A percentile compares a stretch with the other conserved stretches of the same genome.
phyloP scores from a whole-genome alignment of 2,329 filamentous ascomycete genomes.

The Beauveria bassiana region DNA sequence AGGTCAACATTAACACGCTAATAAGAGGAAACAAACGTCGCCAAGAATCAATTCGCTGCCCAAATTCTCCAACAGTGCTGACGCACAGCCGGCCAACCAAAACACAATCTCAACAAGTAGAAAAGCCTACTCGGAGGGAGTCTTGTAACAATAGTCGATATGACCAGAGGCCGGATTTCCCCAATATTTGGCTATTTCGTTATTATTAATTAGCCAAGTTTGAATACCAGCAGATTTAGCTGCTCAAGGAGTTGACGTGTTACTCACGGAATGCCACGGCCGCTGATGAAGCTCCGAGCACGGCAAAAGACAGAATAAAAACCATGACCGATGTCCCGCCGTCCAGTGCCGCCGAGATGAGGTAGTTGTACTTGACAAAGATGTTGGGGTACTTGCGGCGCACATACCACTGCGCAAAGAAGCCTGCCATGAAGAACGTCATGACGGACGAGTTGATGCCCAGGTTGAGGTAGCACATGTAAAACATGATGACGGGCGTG shows the following conservation, averaged over 20 bases:
- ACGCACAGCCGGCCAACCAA: too few species aligned
- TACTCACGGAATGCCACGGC: slow-evolving; percentile 9
- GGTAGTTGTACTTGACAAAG: slow-evolving; percentile 23
- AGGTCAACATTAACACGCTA: neutral
- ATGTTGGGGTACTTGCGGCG: slow-evolving; percentile 17
- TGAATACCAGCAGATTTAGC: neutral
- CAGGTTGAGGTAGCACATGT: slow-evolving; percentile 33
- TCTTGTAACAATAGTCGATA: slow-evolving; percentile 10
- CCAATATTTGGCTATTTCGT: slow-evolving; percentile 5
- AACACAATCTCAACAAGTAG: too few species aligned
- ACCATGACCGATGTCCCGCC: slow-evolving; percentile 18
- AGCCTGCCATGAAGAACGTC: slow-evolving; percentile 25
- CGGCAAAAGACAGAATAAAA: slow-evolving; percentile 16
- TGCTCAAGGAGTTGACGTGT: neutral
- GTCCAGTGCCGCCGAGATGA: slow-evolving; percentile 16
- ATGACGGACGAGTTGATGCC: slow-evolving; percentile 29
- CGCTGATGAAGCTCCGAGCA: slow-evolving; percentile 12
- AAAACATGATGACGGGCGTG: slow-evolving; percentile 34
- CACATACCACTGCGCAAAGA: slow-evolving; percentile 24
- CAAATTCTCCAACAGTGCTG: neutral
- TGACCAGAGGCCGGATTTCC: slow-evolving; percentile 1
- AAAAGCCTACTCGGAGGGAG: neutral
- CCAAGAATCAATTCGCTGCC: neutral
- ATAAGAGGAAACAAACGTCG: neutral
- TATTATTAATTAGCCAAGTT: neutral